Percentiles rank a stretch among this genome's conserved stretches.
Evolutionary conservation across 2,329 filamentous ascomycete genomes (phyloP).

Genomic region (Pseudomassariella vexata): DNA sequence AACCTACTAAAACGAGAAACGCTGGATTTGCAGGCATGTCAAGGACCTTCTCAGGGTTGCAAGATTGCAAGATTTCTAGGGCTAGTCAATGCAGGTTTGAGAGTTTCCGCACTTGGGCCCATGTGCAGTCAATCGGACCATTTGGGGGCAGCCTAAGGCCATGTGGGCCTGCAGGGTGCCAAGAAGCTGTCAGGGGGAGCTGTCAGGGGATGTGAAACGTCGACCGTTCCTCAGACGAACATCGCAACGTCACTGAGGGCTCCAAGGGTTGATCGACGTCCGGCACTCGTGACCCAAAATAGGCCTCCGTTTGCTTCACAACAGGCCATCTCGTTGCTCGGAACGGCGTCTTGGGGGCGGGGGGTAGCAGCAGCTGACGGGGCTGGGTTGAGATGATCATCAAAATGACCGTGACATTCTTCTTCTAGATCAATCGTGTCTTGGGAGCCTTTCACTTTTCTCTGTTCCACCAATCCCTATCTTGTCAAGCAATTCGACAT

Average conservation of each 20-base stretch:
- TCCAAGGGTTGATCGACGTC: neutral
- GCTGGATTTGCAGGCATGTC: too few relatives aligned
- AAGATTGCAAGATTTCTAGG: too few relatives aligned
- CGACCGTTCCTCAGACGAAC: conserved; percentile 5
- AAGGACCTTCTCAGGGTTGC: too few relatives aligned
- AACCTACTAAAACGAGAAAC: too few relatives aligned
- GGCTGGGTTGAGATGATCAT: neutral
- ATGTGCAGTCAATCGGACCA: too few relatives aligned
- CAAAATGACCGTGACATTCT: neutral
- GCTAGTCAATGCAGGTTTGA: too few relatives aligned
- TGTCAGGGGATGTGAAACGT: conserved; percentile 9
- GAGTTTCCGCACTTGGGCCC: too few relatives aligned
- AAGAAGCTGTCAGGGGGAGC: neutral
- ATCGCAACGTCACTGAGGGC: neutral
- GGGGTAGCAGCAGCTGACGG: neutral
- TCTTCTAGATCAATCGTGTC: neutral
- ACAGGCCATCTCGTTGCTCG: neutral
- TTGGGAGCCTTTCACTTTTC: neutral
- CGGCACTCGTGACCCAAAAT: neutral
- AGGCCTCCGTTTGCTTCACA: neutral
- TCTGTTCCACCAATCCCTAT: neutral
- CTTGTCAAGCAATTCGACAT: neutral
- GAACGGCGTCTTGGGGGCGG: neutral
- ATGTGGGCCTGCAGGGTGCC: too few relatives aligned
- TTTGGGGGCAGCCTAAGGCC: too few relatives aligned